Base-by-base conservation (phyloP, 306 rosid species). In the Fragaria ananassa region DNA sequence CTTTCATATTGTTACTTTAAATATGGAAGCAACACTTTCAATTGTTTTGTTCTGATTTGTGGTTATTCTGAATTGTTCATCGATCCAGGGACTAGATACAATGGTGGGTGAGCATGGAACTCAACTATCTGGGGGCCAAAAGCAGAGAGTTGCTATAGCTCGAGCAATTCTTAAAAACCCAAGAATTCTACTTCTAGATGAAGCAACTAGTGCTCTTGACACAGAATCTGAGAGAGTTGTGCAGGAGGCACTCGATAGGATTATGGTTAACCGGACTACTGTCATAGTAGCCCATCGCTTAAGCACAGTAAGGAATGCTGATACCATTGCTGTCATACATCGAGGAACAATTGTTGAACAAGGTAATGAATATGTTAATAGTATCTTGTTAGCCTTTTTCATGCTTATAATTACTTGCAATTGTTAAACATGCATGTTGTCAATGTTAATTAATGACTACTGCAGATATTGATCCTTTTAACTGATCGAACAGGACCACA, bases 71-170 rank as follows among this genome's bases (percentile, higher is more conserved):
- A 13, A 1, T 27, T 60, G 39, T 60, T 13, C 19, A 60, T n/a
- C n/a, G n/a, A n/a, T 60, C 1, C 25, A 89, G 93, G 93, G 91
- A 27, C 81, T 87, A 19, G 87, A 87, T 44, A 89, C 94, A 44
- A 78, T 89, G 90, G 91, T 86, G 72, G 94, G 94, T 41, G 94
- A 87, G 80, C 91, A 85, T 75, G 94, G 94, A 82, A 85, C 88
- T 34, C 94, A 87, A 75, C 82, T 89, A 63, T 89, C 91, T 34
- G 93, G 93, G 25, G 93, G 93, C 58, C 96, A 15, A 90, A 86
- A 62, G 96, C 66, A 60, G 19, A 60, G 66, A 60, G 66, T 60
- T 60, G 66, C 66, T 25, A 60, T 60, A 25, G 39, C 96, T 54
- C 85, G 96, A 83, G 96, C 96, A 70, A 88, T 86, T 85, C 54